These are phyloP conservation scores for Toxoplasma gondii DNA, from an alignment of 169 alveolate species.

Conservation along the genomic window DNA sequence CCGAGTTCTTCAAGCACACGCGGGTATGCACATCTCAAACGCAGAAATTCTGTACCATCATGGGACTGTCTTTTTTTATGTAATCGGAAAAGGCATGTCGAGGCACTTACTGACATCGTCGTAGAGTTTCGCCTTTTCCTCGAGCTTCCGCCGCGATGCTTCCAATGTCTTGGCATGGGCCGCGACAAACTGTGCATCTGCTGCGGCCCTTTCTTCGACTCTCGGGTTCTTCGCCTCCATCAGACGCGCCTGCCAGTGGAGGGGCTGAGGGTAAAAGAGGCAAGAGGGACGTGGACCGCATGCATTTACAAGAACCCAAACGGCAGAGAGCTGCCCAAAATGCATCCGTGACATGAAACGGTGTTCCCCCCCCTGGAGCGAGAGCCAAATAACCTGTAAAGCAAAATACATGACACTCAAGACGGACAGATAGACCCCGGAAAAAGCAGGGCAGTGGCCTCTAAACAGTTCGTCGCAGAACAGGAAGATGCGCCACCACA, in stretches of 20 bases:
- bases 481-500: too few relatives aligned
- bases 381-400: too few relatives aligned
- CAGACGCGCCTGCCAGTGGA: not conserved
- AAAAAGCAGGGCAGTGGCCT: too few relatives aligned
- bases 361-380: too few relatives aligned
- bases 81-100: not conserved
- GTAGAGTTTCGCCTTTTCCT: conserved; percentile 28
- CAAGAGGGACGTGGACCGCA: not conserved
- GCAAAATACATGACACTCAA: too few relatives aligned
- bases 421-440: too few relatives aligned
- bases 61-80: not conserved
- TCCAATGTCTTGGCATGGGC: not conserved
- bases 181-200: not conserved
- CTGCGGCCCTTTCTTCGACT: conserved; percentile 25
- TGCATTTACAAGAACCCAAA: not conserved
- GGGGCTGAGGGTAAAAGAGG: not conserved
- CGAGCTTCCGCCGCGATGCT: conserved; percentile 14
- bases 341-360: too few relatives aligned
- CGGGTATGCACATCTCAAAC: too few relatives aligned
- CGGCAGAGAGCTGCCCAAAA: not conserved
- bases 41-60: too few relatives aligned
- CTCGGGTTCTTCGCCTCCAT: conserved; percentile 19
- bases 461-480: too few relatives aligned
- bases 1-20: too few relatives aligned
- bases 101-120: conserved; percentile 1